A percentile compares a stretch with the other conserved stretches of the same genome.
phyloP scores from a whole-genome alignment of 1,284 basidiomycete species.

The Pisolithus thermaeus region DNA sequence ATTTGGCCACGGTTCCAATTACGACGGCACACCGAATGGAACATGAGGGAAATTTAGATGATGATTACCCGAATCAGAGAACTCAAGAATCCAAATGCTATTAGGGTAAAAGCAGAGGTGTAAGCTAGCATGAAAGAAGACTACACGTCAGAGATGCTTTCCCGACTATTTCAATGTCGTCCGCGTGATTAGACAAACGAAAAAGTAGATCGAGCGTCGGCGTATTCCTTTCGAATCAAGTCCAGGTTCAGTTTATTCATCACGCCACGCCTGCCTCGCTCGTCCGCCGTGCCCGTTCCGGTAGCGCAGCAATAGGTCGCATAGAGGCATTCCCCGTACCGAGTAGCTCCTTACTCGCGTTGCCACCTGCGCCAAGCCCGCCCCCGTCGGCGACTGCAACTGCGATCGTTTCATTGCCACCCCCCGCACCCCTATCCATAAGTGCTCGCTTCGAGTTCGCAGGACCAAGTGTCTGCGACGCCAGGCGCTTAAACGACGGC shows the following conservation, averaged over 20 bases:
- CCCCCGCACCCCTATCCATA: slow-evolving; percentile 29
- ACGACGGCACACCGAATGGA: no score
- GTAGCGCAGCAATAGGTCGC: slow-evolving; percentile 27
- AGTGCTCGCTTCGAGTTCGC: slow-evolving; percentile 48
- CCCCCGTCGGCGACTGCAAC: slow-evolving; percentile 4
- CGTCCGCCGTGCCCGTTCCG: slow-evolving; percentile 25
- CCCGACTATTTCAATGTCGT: no score
- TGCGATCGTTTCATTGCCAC: slow-evolving; percentile 10
- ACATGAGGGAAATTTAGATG: no score
- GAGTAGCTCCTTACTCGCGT: background rate
- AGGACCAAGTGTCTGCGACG: slow-evolving; percentile 64
- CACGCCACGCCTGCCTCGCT: slow-evolving; percentile 3
- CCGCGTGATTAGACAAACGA: no score
- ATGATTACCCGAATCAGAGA: no score
- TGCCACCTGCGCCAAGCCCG: background rate
- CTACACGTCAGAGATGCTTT: no score
- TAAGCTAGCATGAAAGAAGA: no score
- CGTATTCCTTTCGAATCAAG: background rate
- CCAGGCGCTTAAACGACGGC: slow-evolving; percentile 65
- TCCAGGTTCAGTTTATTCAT: background rate
- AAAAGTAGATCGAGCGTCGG: no score
- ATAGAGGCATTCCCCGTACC: slow-evolving; percentile 5
- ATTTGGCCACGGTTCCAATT: no score
- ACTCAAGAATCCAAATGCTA: no score
- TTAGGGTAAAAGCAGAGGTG: no score